Percentiles rank a stretch among this genome's conserved stretches.
phyloP scores from a whole-genome alignment of 139 green algal species.

The Chlorella sp. region DNA sequence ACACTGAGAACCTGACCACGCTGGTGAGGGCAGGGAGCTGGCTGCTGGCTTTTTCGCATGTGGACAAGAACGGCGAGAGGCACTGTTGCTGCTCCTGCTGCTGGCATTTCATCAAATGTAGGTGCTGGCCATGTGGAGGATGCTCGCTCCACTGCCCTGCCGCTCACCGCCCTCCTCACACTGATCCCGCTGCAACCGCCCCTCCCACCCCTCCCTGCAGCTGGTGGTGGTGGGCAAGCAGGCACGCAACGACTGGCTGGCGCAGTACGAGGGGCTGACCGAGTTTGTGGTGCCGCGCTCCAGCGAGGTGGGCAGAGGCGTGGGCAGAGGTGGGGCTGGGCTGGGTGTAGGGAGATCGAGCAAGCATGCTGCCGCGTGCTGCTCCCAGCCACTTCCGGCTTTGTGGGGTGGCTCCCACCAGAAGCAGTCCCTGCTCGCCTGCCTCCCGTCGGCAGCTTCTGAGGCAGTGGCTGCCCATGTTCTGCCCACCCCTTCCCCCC shows the following conservation, averaged over 20 bases:
- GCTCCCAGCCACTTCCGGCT: neutral
- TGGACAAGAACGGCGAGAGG: too few species aligned
- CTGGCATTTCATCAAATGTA: too few species aligned
- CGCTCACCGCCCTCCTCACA: too few species aligned
- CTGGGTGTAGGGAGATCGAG: neutral
- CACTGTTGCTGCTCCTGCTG: too few species aligned
- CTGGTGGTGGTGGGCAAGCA: too few species aligned
- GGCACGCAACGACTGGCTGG: slow-evolving; percentile 74
- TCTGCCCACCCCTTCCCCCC: neutral
- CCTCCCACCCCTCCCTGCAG: too few species aligned
- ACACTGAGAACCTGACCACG: slow-evolving; percentile 94
- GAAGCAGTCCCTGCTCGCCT: neutral
- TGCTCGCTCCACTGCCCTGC: too few species aligned
- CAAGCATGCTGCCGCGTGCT: neutral
- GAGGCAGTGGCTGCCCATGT: slow-evolving; percentile 56
- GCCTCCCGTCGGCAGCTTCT: slow-evolving; percentile 19
- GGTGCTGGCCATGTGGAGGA: too few species aligned
- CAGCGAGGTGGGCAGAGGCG: slow-evolving; percentile 22
- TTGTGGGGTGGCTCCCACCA: neutral
- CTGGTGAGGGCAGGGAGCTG: slow-evolving; percentile 77
- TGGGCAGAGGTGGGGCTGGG: neutral
- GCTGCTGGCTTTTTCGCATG: too few species aligned
- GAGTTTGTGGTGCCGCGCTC: slow-evolving; percentile 82
- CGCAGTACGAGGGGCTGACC: slow-evolving; percentile 87
- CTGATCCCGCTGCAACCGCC: too few species aligned